Evolutionary conservation across 192 early-diverging fungal species (phyloP).

Genomic region (Entophlyctis luteolus): DNA sequence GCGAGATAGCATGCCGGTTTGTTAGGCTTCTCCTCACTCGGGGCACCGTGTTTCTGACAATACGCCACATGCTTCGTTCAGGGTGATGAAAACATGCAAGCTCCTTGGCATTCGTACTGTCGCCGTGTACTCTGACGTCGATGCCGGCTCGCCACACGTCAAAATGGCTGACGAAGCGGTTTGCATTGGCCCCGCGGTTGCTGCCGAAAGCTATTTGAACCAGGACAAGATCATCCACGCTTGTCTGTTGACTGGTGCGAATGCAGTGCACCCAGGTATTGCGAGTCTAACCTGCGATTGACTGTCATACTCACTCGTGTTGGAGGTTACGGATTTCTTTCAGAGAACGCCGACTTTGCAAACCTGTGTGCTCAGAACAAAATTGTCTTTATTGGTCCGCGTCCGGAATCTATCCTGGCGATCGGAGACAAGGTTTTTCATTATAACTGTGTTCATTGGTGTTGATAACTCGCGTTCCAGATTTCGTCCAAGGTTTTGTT

Average conservation of each 20-base stretch:
- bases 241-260: slow-evolving; percentile 43
- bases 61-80: slow-evolving; percentile 32
- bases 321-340: slow-evolving; percentile 58
- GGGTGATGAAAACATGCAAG: slow-evolving; percentile 72
- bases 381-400: slow-evolving; percentile 57
- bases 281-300: neutral
- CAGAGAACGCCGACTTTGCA: slow-evolving; percentile 60
- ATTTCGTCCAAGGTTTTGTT: slow-evolving; percentile 1
- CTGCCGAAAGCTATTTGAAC: slow-evolving; percentile 54
- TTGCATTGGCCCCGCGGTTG: slow-evolving; percentile 48
- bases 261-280: slow-evolving; percentile 54
- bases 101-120: slow-evolving; percentile 59
- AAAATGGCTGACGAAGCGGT: slow-evolving; percentile 55
- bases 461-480: neutral
- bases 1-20: slow-evolving; percentile 25
- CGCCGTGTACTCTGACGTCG: slow-evolving; percentile 62
- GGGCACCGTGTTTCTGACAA: neutral
- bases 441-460: no score
- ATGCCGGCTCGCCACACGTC: slow-evolving; percentile 49
- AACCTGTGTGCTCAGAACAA: slow-evolving; percentile 42
- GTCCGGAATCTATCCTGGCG: slow-evolving; percentile 52
- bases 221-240: slow-evolving; percentile 52
- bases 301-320: neutral
- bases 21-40: neutral
- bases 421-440: slow-evolving; percentile 55